phyloP scores from a whole-genome alignment of 2,329 filamentous ascomycete genomes.

The Aaosphaeria pasadenensis region DNA sequence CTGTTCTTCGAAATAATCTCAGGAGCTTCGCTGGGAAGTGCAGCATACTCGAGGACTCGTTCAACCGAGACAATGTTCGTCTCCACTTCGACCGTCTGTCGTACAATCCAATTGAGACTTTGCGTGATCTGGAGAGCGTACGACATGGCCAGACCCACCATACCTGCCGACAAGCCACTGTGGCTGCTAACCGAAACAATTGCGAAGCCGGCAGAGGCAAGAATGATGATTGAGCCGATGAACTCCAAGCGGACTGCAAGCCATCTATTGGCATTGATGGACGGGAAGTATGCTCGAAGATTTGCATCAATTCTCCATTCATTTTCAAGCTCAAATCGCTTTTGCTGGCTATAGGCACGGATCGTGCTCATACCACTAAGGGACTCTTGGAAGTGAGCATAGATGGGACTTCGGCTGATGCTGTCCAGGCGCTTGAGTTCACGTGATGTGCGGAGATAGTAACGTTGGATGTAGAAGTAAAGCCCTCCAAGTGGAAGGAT shows the following conservation, averaged over 20 bases:
- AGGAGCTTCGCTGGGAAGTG: constrained; percentile 86
- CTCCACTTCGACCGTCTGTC: constrained; percentile 98
- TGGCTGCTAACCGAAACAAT: constrained; percentile 74
- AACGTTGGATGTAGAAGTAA: constrained; percentile 92
- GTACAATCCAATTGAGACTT: constrained; percentile 97
- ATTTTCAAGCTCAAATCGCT: constrained; percentile 86
- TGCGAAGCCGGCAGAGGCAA: constrained; percentile 77
- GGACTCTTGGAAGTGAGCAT: constrained; percentile 97
- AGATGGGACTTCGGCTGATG: constrained; percentile 92
- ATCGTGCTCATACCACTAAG: constrained; percentile 93
- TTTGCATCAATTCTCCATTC: constrained; percentile 98
- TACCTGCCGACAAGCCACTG: constrained; percentile 63
- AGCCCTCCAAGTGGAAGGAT: constrained; percentile 77
- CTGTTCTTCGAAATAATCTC: constrained; percentile 87
- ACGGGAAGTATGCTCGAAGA: constrained; percentile 90
- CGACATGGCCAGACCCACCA: constrained; percentile 92
- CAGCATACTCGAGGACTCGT: constrained; percentile 92
- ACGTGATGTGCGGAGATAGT: constrained; percentile 93
- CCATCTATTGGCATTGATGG: constrained; percentile 88
- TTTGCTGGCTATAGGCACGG: constrained; percentile 86
- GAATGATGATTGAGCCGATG: constrained; percentile 89
- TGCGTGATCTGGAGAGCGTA: constrained; percentile 97
- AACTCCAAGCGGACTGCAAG: constrained; percentile 92
- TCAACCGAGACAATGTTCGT: constrained; percentile 99
- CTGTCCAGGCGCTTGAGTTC: constrained; percentile 96